Evolutionary conservation across 2,329 filamentous ascomycete genomes (phyloP), one percentile per base, ranked within the genome.

Genomic region (Helminthosporium solani): DNA sequence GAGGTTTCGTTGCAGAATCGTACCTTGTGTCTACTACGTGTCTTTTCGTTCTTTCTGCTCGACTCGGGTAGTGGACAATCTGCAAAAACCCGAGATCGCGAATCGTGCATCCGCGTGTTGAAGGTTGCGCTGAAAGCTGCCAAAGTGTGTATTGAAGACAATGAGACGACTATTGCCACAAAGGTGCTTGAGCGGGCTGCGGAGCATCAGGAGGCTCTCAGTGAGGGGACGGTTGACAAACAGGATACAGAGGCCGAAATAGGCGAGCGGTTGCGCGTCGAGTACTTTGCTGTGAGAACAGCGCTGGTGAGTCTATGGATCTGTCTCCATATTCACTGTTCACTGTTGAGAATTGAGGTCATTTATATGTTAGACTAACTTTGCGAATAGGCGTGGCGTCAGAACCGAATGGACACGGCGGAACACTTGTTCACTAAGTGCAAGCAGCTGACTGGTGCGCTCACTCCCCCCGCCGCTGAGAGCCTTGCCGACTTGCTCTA

Each of bases 371-470:
- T 3, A 27, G n/a, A 39, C 44, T 47, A 38, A 52, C 46, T 41
- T 40, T 12, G 16, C 25, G 16, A 28, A 20, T 20, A 92, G 88
- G 80, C 85, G 23, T 95, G 86, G 84, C 83, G 84, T 57, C 84
- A 90, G 61, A 77, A 81, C 33, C 81, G 85, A 33, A 75, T 87
- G 12, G 87, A 92, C 46, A 79, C 90, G 38, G 88, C 88, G 21
- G 88, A 95, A 44, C 83, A 89, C 66, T 83, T 94, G 76, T 91
- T 86, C 66, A 70, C 69, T 28, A 87, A 87, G 57, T 70, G 82
- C 37, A 57, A 71, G 50, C n/a, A 63, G 12, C 33, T 62, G 9
- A 66, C 70, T 8, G 66, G 57, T 30, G 43, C 63, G 1, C 63
- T 81, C 2, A 77, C 84, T 34, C 67, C 77, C 0, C 51, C 68